Base-by-base conservation (phyloP, 495 filamentous ascomycete species). In the Neurospora sp. region DNA sequence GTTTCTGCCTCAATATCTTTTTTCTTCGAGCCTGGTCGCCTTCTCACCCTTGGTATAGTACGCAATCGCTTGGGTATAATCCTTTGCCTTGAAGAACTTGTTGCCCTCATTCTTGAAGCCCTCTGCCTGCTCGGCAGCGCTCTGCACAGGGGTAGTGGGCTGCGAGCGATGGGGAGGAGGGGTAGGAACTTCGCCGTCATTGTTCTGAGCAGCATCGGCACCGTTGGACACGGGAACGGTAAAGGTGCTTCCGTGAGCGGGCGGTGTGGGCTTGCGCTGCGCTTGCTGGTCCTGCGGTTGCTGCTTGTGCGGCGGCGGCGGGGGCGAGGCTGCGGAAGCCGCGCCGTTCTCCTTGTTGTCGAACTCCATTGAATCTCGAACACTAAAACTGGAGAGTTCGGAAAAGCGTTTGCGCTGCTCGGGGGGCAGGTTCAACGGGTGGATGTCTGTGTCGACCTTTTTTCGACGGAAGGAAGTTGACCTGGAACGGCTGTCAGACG, bases 81-180 rank as follows among this genome's bases (percentile, higher is more conserved):
- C 91, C 77, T 90, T 91, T 72, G 92, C 90, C 85, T 97, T 98
- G 86, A 97, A 99, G 78, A 92, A 95, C 77, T 94, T 96, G 84
- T 99, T 99, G 39, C 96, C 96, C 37, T 92, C 89, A 76, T 93
- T 87, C 84, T 99, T 99, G 87, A 90, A 96, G 22, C 87, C 87
- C 80, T 98, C 96, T 6, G 94, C 93, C 76, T 97, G 91, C 59
- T 91, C 86, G 22, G 86, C 82, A 71, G 86, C 82, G 16, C 81
- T 82, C 20, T 83, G 84, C 77, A 81, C 85, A 69, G 83, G 91
- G 80, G 85, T 89, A 77, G 84, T 88, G 78, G 89, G 89, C 74
- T 85, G 86, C 39, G 85, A 87, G 76, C 86, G 84, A 81, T 97
- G 94, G 40, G 93, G 94, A 69, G 94, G 94, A 71, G 94, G 94